phyloP scores from a whole-genome alignment of 768 basidiomycete genomes.

The Auricularia cornea region DNA sequence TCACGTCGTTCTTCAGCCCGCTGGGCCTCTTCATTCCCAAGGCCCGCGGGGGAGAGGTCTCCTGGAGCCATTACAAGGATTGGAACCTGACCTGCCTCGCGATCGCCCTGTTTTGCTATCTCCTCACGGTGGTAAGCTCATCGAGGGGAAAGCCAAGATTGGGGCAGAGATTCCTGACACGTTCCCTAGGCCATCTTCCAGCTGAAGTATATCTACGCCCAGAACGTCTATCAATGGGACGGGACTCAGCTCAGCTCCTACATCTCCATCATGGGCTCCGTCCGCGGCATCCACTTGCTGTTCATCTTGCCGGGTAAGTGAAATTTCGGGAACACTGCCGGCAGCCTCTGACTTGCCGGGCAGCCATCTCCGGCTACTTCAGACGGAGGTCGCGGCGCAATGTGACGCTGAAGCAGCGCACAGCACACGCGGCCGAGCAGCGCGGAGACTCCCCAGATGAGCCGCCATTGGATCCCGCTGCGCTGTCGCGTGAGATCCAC shows the following conservation, averaged over 20 bases:
- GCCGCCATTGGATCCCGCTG: conserved; percentile 19
- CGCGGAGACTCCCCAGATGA: not conserved
- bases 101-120: conserved; percentile 50
- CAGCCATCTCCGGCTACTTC: conserved; percentile 54
- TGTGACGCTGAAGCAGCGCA: not conserved
- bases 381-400: conserved; percentile 33
- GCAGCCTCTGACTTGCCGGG: conserved; percentile 22
- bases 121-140: conserved; percentile 59
- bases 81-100: conserved; percentile 71
- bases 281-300: conserved; percentile 58
- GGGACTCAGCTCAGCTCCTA: conserved; percentile 65
- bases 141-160: no score
- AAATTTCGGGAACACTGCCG: conserved; percentile 4
- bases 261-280: conserved; percentile 58
- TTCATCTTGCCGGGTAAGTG: conserved; percentile 59
- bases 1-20: conserved; percentile 48
- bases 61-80: conserved; percentile 39
- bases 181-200: conserved; percentile 61
- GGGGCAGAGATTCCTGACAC: no score
- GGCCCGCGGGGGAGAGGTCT: conserved; percentile 15
- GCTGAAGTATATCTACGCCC: conserved; percentile 71
- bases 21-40: conserved; percentile 63
- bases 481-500: conserved; percentile 50
- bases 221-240: conserved; percentile 62
- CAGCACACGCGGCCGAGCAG: not conserved